phyloP scores from a whole-genome alignment of 2,329 filamentous ascomycete genomes.

The Aspergillus arachidicola region DNA sequence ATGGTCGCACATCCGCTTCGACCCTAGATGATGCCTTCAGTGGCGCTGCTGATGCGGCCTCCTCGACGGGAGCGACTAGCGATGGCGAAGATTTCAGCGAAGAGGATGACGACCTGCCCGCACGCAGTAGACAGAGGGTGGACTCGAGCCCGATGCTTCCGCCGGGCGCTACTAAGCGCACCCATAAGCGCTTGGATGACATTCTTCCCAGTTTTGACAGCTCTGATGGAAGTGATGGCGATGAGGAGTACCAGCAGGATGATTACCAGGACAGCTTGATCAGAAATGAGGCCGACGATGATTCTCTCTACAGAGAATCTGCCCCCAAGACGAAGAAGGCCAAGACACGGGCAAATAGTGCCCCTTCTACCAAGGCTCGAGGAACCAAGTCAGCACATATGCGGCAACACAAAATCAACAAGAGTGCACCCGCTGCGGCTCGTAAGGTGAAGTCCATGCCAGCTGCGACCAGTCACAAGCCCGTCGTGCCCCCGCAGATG shows the following conservation, averaged over 20 bases:
- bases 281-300: constrained; percentile 57
- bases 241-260: constrained; percentile 57
- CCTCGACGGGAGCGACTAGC: constrained; percentile 82
- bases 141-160: constrained; percentile 48
- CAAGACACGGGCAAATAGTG: constrained; percentile 49
- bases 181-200: constrained; percentile 54
- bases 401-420: constrained; percentile 37
- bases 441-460: constrained; percentile 43
- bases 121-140: constrained; percentile 45
- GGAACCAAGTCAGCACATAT: constrained; percentile 29
- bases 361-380: constrained; percentile 34
- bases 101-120: constrained; percentile 59
- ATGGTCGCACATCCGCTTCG: constrained; percentile 89
- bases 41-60: constrained; percentile 80
- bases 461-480: constrained; percentile 32
- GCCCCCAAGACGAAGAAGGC: constrained; percentile 54
- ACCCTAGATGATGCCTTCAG: constrained; percentile 93
- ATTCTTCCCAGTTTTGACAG: constrained; percentile 60
- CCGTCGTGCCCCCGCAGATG: constrained; percentile 42
- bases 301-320: constrained; percentile 38
- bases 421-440: constrained; percentile 33
- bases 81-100: constrained; percentile 69
- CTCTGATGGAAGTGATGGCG: constrained; percentile 62
- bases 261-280: constrained; percentile 55
- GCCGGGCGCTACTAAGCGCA: constrained; percentile 48